Conservation (phyloP, 768 basidiomycete genomes). For the Psilocybe sp. region DNA sequence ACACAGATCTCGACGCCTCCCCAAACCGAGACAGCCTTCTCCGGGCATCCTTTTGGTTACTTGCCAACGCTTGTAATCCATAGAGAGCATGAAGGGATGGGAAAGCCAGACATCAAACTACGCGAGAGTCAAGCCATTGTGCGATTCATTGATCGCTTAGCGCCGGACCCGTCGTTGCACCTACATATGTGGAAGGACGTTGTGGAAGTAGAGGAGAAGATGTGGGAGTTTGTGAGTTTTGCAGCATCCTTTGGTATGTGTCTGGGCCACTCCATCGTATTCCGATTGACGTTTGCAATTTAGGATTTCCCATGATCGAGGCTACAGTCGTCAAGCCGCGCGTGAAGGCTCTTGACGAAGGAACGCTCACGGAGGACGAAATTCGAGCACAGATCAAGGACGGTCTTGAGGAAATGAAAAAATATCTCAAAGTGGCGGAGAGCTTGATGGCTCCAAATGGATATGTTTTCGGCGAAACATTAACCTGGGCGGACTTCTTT, state of each 20-base stretch:
- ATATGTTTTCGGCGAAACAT: conserved; percentile 22
- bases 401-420: conserved; percentile 16
- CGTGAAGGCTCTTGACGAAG: conserved; percentile 24
- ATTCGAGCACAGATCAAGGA: conserved; percentile 18
- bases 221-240: conserved; percentile 33
- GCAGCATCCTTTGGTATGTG: conserved; percentile 25
- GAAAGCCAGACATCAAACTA: conserved; percentile 19
- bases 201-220: conserved; percentile 23
- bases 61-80: conserved; percentile 31
- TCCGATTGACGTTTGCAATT: too few species aligned
- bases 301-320: conserved; percentile 30
- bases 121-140: conserved; percentile 31
- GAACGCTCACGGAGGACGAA: conserved; percentile 17
- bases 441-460: conserved; percentile 23
- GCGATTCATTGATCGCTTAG: conserved; percentile 27
- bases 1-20: conserved; percentile 20
- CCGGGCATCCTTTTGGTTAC: conserved; percentile 28
- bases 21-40: conserved; percentile 17
- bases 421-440: conserved; percentile 23
- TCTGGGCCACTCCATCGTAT: too few species aligned
- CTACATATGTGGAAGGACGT: conserved; percentile 11
- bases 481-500: conserved; percentile 33
- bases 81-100: conserved; percentile 15
- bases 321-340: conserved; percentile 28
- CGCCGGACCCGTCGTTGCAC: conserved; percentile 25